Percentiles rank a stretch among this genome's conserved stretches.
Conservation (phyloP, 1,284 basidiomycete species). For the Cutaneotrichosporon mucoides region DNA sequence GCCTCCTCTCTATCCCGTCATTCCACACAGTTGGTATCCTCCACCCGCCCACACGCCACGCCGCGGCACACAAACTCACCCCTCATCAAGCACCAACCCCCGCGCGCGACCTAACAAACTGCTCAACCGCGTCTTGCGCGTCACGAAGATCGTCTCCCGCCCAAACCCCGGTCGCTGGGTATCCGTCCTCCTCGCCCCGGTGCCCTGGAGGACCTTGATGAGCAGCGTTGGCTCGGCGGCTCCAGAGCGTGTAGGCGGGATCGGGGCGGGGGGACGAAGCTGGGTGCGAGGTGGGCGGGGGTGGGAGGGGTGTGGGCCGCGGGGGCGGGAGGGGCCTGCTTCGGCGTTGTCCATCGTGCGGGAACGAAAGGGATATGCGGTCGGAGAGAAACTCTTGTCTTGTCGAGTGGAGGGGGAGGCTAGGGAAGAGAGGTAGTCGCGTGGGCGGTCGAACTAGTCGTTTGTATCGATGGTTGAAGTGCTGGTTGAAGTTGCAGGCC, state of each 20-base stretch:
- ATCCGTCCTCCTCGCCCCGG: slow-evolving; percentile 31
- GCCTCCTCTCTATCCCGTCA: slow-evolving; percentile 58
- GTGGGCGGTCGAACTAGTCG: no score
- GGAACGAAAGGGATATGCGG: neutral
- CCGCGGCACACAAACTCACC: slow-evolving; percentile 55
- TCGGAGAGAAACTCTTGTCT: no score
- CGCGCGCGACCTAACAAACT: slow-evolving; percentile 60
- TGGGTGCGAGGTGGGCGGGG: neutral
- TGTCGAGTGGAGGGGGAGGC: neutral
- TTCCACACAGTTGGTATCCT: no score
- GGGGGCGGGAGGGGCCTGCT: slow-evolving; percentile 3
- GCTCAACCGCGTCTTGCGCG: slow-evolving; percentile 72
- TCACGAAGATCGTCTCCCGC: slow-evolving; percentile 73
- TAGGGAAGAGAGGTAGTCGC: neutral
- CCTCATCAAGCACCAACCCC: slow-evolving; percentile 84
- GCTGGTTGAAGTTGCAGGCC: no score
- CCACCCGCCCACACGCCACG: no score
- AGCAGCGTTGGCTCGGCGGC: slow-evolving; percentile 16
- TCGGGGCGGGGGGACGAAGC: slow-evolving; percentile 18
- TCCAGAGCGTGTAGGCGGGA: neutral
- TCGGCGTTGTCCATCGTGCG: neutral
- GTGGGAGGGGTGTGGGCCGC: neutral
- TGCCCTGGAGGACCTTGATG: slow-evolving; percentile 36
- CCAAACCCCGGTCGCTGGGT: slow-evolving; percentile 49
- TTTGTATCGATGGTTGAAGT: no score